Base-by-base conservation (phyloP, 2,329 filamentous ascomycete species). In the Colletotrichum trifolii region DNA sequence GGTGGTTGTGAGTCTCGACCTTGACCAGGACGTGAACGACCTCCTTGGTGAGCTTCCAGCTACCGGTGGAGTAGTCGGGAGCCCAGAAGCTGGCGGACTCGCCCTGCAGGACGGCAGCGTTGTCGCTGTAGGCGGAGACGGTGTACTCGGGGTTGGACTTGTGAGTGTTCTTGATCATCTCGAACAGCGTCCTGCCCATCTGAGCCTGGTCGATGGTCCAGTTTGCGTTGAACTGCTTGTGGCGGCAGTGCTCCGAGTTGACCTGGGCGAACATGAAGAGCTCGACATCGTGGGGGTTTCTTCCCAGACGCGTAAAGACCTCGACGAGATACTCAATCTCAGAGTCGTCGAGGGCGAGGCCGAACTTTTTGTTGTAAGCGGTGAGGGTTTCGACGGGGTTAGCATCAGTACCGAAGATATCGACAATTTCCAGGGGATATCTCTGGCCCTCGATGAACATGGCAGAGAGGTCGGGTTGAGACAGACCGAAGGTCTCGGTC, bases 221-320 rank as follows among this genome's bases (percentile, higher is more conserved):
- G 64, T 89, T 90, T 35, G 96, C 94, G 78, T 99, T 99, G 86
- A 99, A 99, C 72, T 96, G 92, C 83, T 97, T 97, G 76, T 87
- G 85, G 33, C 84, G 83, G 70, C 85, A 97, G 79, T 98, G 95
- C 83, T 99, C 96, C 3, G 95, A 98, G 82, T 98, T 98, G 76
- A 99, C 95, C 80, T 99, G 96, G 13, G 95, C 95, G 77, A 98
- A 99, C 96, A 98, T 98, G 84, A 98, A 98, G 25, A 98, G 85
- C 80, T 99, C 96, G 48, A 98, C 92, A 76, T 98, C 96, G 66
- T 94, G 90, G 1, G 93, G 93, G 53, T 86, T 82, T 42, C 89
- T 82, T 67, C 88, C 86, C 15, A 76, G 73, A 50, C 71, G 70
- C 56, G 70, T 72, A 65, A 76, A 76, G 39, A 74, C 72, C 70